Evolutionary conservation across 805 yeast species (phyloP).

Genomic region (Kodamaea lidongshanica): DNA sequence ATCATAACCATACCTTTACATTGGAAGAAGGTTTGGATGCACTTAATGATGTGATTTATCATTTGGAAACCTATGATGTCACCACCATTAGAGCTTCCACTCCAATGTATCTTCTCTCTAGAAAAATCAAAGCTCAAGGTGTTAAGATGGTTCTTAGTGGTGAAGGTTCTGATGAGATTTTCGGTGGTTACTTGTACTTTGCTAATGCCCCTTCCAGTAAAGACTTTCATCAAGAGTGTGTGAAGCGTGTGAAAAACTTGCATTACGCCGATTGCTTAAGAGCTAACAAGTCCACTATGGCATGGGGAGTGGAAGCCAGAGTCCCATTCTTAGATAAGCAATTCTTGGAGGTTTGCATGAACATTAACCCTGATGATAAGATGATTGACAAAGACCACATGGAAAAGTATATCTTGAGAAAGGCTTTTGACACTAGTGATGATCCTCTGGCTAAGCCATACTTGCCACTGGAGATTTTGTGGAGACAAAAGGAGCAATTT

Average conservation of each 20-base stretch:
- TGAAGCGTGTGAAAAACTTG: constrained; percentile 92
- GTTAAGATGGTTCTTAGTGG: constrained; percentile 99
- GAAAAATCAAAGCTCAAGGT: constrained; percentile 99
- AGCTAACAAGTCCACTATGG: constrained; percentile 99
- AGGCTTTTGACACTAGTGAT: constrained; percentile 92
- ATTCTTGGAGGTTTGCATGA: constrained; percentile 88
- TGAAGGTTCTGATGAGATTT: constrained; percentile 98
- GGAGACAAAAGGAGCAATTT: constrained; percentile 99
- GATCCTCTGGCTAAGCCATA: constrained; percentile 76
- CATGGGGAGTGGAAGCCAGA: constrained; percentile 99
- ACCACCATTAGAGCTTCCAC: constrained; percentile 99
- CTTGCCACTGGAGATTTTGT: constrained; percentile 91
- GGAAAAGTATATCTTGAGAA: constrained; percentile 93
- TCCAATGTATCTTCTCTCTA: constrained; percentile 92
- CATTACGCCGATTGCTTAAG: constrained; percentile 96
- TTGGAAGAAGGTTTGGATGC: constrained; percentile 96
- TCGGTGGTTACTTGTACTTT: constrained; percentile 97
- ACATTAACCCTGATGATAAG: constrained; percentile 91
- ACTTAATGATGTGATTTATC: constrained; percentile 86
- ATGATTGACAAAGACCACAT: constrained; percentile 74
- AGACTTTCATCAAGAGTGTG: constrained; percentile 95
- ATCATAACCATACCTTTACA: constrained; percentile 97
- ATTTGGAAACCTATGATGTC: constrained; percentile 96
- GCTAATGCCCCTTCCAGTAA: constrained; percentile 91
- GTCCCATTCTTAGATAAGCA: constrained; percentile 97